Evolutionary conservation across 108 stramenopile species (phyloP), one percentile per base, ranked within the genome.

Genomic region (Poteriospumella lacustris): DNA sequence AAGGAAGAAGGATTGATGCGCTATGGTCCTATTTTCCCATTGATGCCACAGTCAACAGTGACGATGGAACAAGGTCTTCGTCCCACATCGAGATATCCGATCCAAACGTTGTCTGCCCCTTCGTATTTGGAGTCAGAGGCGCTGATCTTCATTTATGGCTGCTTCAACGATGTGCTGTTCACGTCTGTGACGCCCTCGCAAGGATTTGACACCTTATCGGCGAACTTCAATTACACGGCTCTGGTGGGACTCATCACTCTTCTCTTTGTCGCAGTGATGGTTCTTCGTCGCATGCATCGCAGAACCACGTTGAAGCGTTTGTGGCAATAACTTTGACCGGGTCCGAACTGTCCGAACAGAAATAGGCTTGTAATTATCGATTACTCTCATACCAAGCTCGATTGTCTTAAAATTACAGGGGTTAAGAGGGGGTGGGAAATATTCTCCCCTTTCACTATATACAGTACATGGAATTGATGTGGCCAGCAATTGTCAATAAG

Each of bases 1-100:
- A 84, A 84, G 60, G 82, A 84, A 39, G 86, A 87, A 81, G 84
- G 85, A 41, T 82, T 87, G 33, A 2, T 77, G 33, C 83, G 58
- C 39, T 87, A 86, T 69, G 2, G 42, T 44, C 81, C 86, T 2
- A 58, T 47, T 78, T 59, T 87, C 0, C 83, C 81, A 24, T 43
- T 87, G 2, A n/a, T 68, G 0, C 84, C 84, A 0, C 34, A 44
- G 47, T 43, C 42, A 29, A 3, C 60, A 5, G 12, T 64, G 33
- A 64, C 60, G 31, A 31, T 12, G 60, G 60, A 31, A 38, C 39
- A 44, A 5, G 41, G 9, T 56, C 70, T 73, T 38, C 24, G 28
- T 9, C 3, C 70, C 9, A n/a, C n/a, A n/a, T n/a, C n/a, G n/a
- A n/a, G n/a, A n/a, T n/a, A n/a, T n/a, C n/a, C n/a, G n/a, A n/a